Evolutionary conservation across 257 asterid species (phyloP).

Genomic region (Solanum gracilifrons): DNA sequence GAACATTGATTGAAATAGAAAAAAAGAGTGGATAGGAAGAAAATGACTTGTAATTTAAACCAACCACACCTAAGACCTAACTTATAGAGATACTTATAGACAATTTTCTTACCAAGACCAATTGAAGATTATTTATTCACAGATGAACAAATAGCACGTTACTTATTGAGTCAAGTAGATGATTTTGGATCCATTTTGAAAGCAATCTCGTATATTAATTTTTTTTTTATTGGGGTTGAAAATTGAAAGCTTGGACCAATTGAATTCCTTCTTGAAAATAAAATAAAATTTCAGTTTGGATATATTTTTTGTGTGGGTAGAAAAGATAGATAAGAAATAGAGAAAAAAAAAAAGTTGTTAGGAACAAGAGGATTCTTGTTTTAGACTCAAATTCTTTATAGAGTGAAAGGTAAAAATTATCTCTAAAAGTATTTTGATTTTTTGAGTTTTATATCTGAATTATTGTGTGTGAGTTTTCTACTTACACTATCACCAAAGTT

Average conservation of each 20-base stretch:
- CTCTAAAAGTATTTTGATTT: neutral
- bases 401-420: neutral
- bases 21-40: neutral
- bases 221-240: neutral
- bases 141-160: slow-evolving; percentile 11
- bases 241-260: neutral
- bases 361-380: neutral
- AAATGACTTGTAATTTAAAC: neutral
- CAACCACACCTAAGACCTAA: neutral
- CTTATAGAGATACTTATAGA: neutral
- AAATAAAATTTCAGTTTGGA: neutral
- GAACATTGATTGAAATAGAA: too few species aligned
- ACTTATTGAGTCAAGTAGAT: slow-evolving; percentile 17
- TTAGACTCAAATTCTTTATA: neutral
- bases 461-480: neutral
- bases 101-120: slow-evolving; percentile 2
- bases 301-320: neutral
- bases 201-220: neutral
- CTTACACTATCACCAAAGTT: neutral
- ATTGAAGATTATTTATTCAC: neutral
- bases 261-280: neutral
- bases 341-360: neutral
- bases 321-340: neutral
- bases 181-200: slow-evolving; percentile 29
- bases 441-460: neutral